phyloP scores from a whole-genome alignment of 2,329 filamentous ascomycete genomes.

The Xylariaceae sp. region DNA sequence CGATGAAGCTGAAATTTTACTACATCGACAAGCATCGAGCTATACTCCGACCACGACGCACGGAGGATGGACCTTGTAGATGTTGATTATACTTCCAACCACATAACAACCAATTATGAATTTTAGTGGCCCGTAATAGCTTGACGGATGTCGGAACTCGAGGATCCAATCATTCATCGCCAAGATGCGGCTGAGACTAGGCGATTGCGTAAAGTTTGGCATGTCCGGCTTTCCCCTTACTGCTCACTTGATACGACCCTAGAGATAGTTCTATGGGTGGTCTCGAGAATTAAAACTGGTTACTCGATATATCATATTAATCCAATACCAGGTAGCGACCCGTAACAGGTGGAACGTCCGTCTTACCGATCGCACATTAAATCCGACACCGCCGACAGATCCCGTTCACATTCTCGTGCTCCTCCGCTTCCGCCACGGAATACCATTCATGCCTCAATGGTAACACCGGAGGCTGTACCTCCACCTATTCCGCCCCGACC shows the following conservation, averaged over 20 bases:
- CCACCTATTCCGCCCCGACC: constrained; percentile 21
- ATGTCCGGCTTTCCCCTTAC: too few species aligned
- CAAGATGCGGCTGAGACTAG: constrained; percentile 23
- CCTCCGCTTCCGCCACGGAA: constrained; percentile 20
- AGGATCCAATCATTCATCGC: constrained; percentile 11
- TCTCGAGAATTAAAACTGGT: too few species aligned
- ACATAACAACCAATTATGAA: too few species aligned
- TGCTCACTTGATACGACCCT: too few species aligned
- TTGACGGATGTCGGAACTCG: constrained; percentile 4
- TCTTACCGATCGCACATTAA: constrained; percentile 3
- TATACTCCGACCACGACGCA: too few species aligned
- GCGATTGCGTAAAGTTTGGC: too few species aligned
- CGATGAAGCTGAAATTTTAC: too few species aligned
- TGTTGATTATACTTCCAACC: too few species aligned
- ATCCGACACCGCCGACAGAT: neutral
- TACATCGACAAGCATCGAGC: too few species aligned
- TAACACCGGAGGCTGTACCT: constrained; percentile 1
- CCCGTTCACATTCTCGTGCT: neutral
- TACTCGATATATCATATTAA: too few species aligned
- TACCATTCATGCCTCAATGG: neutral
- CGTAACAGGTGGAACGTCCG: neutral
- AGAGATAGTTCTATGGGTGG: too few species aligned
- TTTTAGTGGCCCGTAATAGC: neutral
- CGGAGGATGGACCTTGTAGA: too few species aligned
- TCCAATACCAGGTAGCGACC: neutral